These are phyloP conservation scores for Terfezia claveryi DNA, from an alignment of 495 filamentous ascomycete genomes.

Conservation along the genomic window DNA sequence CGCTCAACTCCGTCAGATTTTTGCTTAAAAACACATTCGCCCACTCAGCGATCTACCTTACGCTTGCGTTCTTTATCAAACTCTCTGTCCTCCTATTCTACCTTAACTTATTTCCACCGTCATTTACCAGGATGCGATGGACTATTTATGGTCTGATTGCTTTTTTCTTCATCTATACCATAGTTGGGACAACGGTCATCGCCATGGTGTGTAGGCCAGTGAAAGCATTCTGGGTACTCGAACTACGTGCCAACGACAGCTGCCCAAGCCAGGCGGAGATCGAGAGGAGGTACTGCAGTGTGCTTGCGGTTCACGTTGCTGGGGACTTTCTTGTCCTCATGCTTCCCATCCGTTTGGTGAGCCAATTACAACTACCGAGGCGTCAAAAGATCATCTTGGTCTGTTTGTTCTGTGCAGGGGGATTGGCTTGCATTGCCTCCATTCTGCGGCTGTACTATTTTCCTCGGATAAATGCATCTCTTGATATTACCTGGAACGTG, in stretches of 20 bases:
- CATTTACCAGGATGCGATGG: slow-evolving; percentile 2
- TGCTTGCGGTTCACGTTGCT: slow-evolving; percentile 16
- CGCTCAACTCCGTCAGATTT: not conserved
- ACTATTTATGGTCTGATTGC: slow-evolving; percentile 6
- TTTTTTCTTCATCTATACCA: slow-evolving; percentile 13
- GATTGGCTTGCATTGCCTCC: slow-evolving; percentile 14
- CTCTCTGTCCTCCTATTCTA: slow-evolving; percentile 16
- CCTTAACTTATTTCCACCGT: slow-evolving; percentile 6
- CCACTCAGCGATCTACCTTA: slow-evolving; percentile 13
- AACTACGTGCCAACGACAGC: slow-evolving; percentile 1
- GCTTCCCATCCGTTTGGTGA: slow-evolving; percentile 20
- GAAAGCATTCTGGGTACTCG: slow-evolving; percentile 11
- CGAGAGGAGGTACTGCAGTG: slow-evolving; percentile 8
- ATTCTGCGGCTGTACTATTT: slow-evolving; percentile 9
- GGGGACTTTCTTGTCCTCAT: slow-evolving; percentile 20
- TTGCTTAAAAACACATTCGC: slow-evolving; percentile 11
- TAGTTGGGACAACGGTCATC: slow-evolving; percentile 4
- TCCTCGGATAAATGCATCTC: slow-evolving; percentile 6
- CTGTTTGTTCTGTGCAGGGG: slow-evolving; percentile 21
- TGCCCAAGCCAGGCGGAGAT: slow-evolving; percentile 9
- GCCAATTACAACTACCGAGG: slow-evolving; percentile 16
- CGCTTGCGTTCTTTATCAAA: slow-evolving; percentile 11
- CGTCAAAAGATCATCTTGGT: slow-evolving; percentile 19
- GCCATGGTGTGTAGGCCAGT: slow-evolving; percentile 12
- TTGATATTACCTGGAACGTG: slow-evolving; percentile 13